phyloP scores from a whole-genome alignment of 352 stramenopile species.

The Globisporangium mamillatum region DNA sequence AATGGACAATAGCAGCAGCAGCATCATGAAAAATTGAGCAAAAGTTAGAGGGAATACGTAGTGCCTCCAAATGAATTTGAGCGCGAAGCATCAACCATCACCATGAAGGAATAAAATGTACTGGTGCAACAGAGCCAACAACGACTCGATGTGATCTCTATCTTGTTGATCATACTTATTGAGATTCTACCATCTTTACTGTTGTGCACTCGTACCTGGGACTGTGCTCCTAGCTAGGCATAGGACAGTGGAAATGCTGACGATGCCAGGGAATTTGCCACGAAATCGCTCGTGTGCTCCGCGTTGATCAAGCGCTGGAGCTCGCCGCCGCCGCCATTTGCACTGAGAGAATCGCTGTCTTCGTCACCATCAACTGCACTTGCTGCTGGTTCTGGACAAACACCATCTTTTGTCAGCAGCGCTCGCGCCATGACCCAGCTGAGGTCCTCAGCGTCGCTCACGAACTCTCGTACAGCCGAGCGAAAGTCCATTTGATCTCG shows the following conservation, averaged over 20 bases:
- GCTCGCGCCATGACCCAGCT: constrained; percentile 13
- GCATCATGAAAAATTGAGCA: background rate
- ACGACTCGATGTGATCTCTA: background rate
- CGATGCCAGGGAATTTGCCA: background rate
- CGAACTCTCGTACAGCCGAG: constrained; percentile 11
- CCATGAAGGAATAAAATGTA: background rate
- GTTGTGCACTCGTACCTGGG: background rate
- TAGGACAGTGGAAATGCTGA: background rate
- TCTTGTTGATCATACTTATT: background rate
- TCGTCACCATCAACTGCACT: too few relatives aligned
- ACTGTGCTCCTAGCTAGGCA: background rate
- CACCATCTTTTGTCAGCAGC: constrained; percentile 6
- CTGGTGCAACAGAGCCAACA: background rate
- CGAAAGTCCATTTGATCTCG: constrained; percentile 20
- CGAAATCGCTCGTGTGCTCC: background rate
- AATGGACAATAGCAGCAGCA: constrained; percentile 10
- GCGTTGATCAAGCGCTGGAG: background rate
- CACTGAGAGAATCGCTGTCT: too few relatives aligned
- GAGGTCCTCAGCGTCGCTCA: constrained; percentile 13
- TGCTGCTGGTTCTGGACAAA: background rate
- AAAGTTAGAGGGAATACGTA: background rate
- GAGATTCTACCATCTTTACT: background rate
- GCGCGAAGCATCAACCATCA: background rate
- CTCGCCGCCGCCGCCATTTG: background rate
- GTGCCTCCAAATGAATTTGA: background rate